Conservation (phyloP, 1,284 basidiomycete species). For the Xerocomus amazonicus region DNA sequence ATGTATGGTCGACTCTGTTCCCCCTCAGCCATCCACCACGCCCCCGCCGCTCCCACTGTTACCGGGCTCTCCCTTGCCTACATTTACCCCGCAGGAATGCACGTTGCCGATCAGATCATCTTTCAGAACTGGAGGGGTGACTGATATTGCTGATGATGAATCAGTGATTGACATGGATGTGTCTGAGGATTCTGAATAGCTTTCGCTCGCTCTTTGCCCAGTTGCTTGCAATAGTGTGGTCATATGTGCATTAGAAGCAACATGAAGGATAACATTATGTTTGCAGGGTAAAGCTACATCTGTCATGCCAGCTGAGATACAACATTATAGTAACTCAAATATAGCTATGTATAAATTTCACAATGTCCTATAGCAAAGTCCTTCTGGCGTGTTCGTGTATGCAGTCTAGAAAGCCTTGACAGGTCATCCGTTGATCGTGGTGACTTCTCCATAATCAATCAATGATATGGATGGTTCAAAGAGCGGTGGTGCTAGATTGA, state of each 20-base stretch:
- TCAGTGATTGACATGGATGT: slow-evolving; percentile 28
- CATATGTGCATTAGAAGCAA: neutral
- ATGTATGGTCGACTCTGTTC: slow-evolving; percentile 3
- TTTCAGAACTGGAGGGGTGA: neutral
- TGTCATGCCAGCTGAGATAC: slow-evolving; percentile 25
- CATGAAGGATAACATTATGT: slow-evolving; percentile 6
- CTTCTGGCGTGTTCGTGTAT: slow-evolving; percentile 10
- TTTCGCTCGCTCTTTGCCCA: neutral
- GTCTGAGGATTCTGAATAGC: slow-evolving; percentile 26
- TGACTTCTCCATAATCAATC: slow-evolving; percentile 17
- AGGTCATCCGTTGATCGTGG: slow-evolving; percentile 19
- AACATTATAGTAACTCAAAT: slow-evolving; percentile 12
- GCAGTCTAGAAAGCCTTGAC: slow-evolving; percentile 8
- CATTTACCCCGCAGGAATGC: too few relatives aligned
- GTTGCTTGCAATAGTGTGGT: neutral
- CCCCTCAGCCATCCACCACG: slow-evolving; percentile 25
- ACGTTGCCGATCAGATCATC: neutral
- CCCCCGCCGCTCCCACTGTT: slow-evolving; percentile 27
- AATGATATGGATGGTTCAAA: slow-evolving; percentile 25
- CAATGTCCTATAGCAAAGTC: slow-evolving; percentile 16
- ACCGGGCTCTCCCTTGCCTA: slow-evolving; percentile 3
- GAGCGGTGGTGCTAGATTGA: slow-evolving; percentile 28
- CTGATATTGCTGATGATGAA: slow-evolving; percentile 4
- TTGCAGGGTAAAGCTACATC: slow-evolving; percentile 26
- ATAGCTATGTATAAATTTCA: slow-evolving; percentile 6